Evolutionary conservation across 257 asterid genomes (phyloP).

Genomic region (Solanum corneliomulleri): DNA sequence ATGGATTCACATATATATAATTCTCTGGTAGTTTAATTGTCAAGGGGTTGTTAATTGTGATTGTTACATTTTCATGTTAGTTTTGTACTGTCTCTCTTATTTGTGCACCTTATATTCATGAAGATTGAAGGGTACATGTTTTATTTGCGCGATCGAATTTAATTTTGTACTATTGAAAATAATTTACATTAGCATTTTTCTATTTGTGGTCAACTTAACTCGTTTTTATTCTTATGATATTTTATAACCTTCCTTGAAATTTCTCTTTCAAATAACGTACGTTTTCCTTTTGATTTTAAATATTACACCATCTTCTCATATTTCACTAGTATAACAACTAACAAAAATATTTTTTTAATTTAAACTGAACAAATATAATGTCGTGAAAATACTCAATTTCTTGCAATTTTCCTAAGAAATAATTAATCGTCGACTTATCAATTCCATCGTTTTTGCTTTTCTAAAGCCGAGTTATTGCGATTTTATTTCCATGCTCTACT

Average conservation of each 20-base stretch:
- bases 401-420: too few relatives aligned
- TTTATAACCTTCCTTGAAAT: too few relatives aligned
- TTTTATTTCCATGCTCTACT: too few relatives aligned
- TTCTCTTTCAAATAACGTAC: neutral
- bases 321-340: neutral
- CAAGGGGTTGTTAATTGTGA: neutral
- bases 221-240: neutral
- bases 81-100: too few relatives aligned
- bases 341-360: neutral
- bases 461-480: too few relatives aligned
- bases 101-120: neutral
- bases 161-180: neutral
- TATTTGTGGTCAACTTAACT: too few relatives aligned
- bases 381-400: neutral
- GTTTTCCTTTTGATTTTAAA: neutral
- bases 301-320: neutral
- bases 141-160: neutral
- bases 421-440: too few relatives aligned
- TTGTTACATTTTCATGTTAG: neutral
- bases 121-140: neutral
- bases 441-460: too few relatives aligned
- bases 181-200: neutral
- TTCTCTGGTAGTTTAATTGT: neutral
- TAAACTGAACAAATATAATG: too few relatives aligned
- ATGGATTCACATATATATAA: neutral